These are phyloP conservation scores for Plantago elongata DNA, from an alignment of 257 asterid species.

Conservation along the genomic window DNA sequence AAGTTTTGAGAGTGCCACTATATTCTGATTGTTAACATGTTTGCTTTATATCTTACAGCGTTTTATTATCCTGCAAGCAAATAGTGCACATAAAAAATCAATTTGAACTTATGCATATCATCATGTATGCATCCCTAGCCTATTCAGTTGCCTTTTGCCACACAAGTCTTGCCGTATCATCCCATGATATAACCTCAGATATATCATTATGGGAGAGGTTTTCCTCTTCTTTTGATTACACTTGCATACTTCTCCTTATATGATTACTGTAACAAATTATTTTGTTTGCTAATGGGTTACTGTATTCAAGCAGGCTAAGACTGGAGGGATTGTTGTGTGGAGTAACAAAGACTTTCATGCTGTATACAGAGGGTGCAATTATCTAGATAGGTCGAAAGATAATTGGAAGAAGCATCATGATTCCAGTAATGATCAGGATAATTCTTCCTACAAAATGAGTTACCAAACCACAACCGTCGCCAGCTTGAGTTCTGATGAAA, in stretches of 20 bases:
- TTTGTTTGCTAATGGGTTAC: constrained; percentile 16
- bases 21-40: background rate
- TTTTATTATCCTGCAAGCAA: too few relatives aligned
- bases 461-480: constrained; percentile 17
- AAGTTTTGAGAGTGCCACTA: too few relatives aligned
- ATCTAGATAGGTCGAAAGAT: constrained; percentile 23
- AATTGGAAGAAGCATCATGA: constrained; percentile 17
- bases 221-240: too few relatives aligned
- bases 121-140: too few relatives aligned
- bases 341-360: constrained; percentile 61
- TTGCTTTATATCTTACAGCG: too few relatives aligned
- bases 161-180: too few relatives aligned
- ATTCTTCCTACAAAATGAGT: constrained; percentile 22
- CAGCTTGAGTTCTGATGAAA: constrained; percentile 25
- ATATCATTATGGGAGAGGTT: too few relatives aligned
- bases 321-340: constrained; percentile 82
- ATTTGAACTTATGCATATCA: too few relatives aligned
- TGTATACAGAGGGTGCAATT: constrained; percentile 65
- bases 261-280: background rate
- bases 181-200: too few relatives aligned
- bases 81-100: too few relatives aligned
- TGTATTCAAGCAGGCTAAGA: constrained; percentile 56
- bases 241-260: too few relatives aligned
- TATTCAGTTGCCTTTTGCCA: too few relatives aligned
- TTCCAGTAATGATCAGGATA: constrained; percentile 21